Conservation (phyloP, 371 early-diverging fungal genomes). For the Mucor lusitanicus region DNA sequence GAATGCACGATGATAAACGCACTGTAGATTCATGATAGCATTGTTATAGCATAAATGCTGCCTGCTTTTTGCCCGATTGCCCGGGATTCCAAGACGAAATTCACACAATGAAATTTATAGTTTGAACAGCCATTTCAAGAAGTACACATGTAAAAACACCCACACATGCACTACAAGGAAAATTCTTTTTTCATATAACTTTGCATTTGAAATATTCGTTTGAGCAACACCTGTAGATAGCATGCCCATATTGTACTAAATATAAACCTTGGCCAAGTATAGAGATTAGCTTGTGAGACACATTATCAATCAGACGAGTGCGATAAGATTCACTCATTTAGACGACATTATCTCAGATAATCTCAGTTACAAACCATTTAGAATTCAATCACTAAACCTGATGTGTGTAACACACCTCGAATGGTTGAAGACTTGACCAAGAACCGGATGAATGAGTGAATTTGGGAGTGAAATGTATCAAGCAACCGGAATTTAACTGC, state of each 20-base stretch:
- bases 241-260: neutral
- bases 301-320: neutral
- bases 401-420: neutral
- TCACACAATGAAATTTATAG: neutral
- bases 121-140: neutral
- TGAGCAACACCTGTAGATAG: neutral
- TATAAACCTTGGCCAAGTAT: conserved; percentile 1
- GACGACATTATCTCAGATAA: neutral
- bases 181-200: neutral
- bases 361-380: neutral
- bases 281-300: neutral
- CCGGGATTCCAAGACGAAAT: neutral
- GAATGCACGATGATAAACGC: neutral
- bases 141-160: neutral
- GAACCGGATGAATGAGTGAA: neutral
- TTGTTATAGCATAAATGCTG: neutral
- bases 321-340: neutral
- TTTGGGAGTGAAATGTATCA: neutral
- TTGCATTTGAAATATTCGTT: neutral
- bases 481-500: neutral
- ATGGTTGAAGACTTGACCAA: neutral
- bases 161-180: neutral
- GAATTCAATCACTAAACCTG: neutral
- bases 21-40: neutral
- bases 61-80: neutral